A percentile compares a stretch with the other conserved stretches of the same genome.
These are phyloP conservation scores for Ramaria sp. DNA, from an alignment of 768 basidiomycete genomes.

Conservation along the genomic window DNA sequence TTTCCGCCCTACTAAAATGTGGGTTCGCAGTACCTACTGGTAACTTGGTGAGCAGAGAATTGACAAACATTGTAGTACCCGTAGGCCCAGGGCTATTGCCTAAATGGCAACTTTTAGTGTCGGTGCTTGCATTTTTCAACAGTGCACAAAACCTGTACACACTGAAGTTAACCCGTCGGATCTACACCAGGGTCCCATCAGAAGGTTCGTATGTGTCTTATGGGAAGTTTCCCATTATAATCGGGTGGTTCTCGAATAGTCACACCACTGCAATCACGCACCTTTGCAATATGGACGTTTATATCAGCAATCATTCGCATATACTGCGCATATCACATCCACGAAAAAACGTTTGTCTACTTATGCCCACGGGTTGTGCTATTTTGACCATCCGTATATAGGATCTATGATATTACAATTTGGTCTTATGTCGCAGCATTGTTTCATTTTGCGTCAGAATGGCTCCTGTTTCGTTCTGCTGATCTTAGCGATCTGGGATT, in stretches of 20 bases:
- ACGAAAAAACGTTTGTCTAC: constrained; percentile 58
- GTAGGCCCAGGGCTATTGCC: constrained; percentile 62
- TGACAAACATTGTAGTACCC: constrained; percentile 32
- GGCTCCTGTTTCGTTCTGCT: constrained; percentile 71
- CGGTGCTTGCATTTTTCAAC: constrained; percentile 75
- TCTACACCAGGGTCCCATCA: constrained; percentile 47
- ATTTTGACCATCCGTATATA: constrained; percentile 23
- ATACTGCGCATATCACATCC: constrained; percentile 86
- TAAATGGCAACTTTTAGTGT: constrained; percentile 79
- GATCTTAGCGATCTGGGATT: constrained; percentile 47
- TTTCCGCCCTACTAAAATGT: too few species aligned
- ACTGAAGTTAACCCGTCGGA: constrained; percentile 59
- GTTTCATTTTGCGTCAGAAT: constrained; percentile 79
- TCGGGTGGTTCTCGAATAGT: constrained; percentile 38
- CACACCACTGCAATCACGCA: constrained; percentile 74
- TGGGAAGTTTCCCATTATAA: not conserved
- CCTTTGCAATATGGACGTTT: constrained; percentile 88
- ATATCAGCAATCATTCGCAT: constrained; percentile 72
- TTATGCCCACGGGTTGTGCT: constrained; percentile 8
- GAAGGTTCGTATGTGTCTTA: constrained; percentile 23
- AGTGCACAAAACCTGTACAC: constrained; percentile 73
- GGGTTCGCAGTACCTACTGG: too few species aligned
- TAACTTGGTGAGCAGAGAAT: too few species aligned
- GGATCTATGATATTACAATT: constrained; percentile 83
- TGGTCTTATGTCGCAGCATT: constrained; percentile 86